Base-by-base conservation (phyloP, 495 filamentous ascomycete species). In the Lophium mytilinum region DNA sequence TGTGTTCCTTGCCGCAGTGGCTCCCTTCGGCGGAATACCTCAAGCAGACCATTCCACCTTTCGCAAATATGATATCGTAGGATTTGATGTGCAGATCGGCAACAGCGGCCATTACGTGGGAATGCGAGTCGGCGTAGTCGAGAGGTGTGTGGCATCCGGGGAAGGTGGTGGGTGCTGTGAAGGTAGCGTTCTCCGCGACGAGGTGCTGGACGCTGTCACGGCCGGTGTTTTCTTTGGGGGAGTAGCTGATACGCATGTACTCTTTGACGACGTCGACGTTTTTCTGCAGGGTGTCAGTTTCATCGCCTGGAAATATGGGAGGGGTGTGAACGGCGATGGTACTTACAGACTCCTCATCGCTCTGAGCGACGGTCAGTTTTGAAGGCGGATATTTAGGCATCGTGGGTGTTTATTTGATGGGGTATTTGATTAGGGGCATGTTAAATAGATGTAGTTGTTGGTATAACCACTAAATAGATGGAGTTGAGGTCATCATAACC, bases 221-320 rank as follows among this genome's bases (percentile, higher is more conserved):
- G 35, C 69, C 62, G 39, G 59, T 65, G 58, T 69, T 71, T 10
- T 64, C 15, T 46, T 47, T 59, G 0, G 69, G 69, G 3, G 61
- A 64, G 53, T 72, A 70, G 21, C 68, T 58, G 19, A 70, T 66
- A 30, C 55, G 54, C 68, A 70, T 72, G 65, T 70, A 72, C 18
- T 72, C 62, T 54, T 71, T 65, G 52, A 65, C 68, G 4, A 69
- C 43, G 30, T 60, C 66, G 41, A 72, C 71, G 52, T 71, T 72
- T 61, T 62, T 68, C 66, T 72, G 39, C 12, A 21, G 18, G 21
- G 5, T n/a, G n/a, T 15, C 12, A 17, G n/a, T 19, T 33, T 14
- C 14, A 30, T 19, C 21, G 10, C 9, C 3, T 3, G 14, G n/a
- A 19, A 4, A 49, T 3, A 42, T 42, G 2, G 17, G 14, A n/a